Evolutionary conservation across 1,284 basidiomycete genomes (phyloP), one percentile per base, ranked within the genome.

Genomic region (Trametes pubescens): DNA sequence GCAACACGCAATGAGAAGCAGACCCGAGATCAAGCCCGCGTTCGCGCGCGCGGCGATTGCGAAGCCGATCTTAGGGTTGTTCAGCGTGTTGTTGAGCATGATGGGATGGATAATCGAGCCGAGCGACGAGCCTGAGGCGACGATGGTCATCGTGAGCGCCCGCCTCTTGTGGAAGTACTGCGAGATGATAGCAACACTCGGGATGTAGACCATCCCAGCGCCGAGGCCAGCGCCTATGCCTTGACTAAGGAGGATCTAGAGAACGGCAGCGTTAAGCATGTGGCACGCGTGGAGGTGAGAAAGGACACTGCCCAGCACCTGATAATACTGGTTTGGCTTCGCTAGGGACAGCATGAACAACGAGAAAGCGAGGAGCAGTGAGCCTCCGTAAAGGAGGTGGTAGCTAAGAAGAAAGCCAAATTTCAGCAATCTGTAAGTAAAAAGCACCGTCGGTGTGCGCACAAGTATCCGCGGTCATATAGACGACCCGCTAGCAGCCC

Each of bases 101-200:
- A 86, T 82, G 2, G 84, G 81, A 62, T 84, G 81, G 32, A 85
- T 65, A 44, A 82, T 76, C 5, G 81, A 82, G 22, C 71, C 71
- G 38, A 69, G 34, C 10, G 71, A 67, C 10, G 69, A 70, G 72
- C 78, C 77, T 11, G 75, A 73, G 35, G 79, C 74, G n/a, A 80
- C 81, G 40, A 85, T 76, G n/a, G 83, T 84, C 68, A 85, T 79
- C 2, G 81, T 83, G 4, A 84, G 66, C 16, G 83, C 76, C 18
- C 84, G 79, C 13, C 78, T 76, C 54, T 73, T 76, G 18, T 72
- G 71, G 69, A 83, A 84, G 67, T 82, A 81, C 54, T 84, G 82
- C 4, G 69, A 62, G 16, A 71, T 47, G n/a, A 84, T 74, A 8
- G 77, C 80, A 34, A 84, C 65, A 24, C 76, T 75, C 6, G 81